These are phyloP conservation scores for Aspergillus phoenicis DNA, from an alignment of 2,329 filamentous ascomycete genomes.

Conservation along the genomic window DNA sequence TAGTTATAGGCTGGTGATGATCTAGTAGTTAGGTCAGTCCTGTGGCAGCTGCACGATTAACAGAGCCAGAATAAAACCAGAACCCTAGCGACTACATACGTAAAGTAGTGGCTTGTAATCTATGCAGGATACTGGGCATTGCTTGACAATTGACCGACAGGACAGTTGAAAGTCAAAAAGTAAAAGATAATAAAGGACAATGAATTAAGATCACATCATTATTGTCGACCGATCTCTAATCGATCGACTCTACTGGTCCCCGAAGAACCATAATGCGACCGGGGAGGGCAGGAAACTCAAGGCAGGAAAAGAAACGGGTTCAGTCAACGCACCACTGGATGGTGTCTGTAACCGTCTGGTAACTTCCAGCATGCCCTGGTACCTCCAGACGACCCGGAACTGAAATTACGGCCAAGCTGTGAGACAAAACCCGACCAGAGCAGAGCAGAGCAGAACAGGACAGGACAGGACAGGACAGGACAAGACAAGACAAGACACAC, in stretches of 20 bases:
- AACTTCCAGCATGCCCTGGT: background rate
- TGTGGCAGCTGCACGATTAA: slow-evolving; percentile 2
- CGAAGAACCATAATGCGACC: background rate
- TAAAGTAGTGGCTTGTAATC: background rate
- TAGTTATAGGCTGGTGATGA: no score
- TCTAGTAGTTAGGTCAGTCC: background rate
- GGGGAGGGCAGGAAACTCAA: background rate
- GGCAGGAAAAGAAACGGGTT: background rate
- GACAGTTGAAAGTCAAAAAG: background rate
- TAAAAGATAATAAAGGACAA: background rate
- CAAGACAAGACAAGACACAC: background rate
- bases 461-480: background rate
- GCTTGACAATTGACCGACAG: background rate
- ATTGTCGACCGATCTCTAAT: background rate
- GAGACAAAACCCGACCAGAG: background rate
- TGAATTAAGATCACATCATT: slow-evolving; percentile 2
- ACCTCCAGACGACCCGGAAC: background rate
- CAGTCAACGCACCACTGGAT: background rate
- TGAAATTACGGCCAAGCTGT: slow-evolving; percentile 1
- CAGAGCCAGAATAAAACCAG: background rate
- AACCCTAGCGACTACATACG: background rate
- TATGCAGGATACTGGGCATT: background rate
- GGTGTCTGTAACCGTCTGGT: background rate
- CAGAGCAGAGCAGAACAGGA: background rate
- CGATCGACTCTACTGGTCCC: background rate